A percentile compares a stretch with the other conserved stretches of the same genome.
phyloP scores from a whole-genome alignment of 768 basidiomycete genomes.

The Boletellus emodensis region DNA sequence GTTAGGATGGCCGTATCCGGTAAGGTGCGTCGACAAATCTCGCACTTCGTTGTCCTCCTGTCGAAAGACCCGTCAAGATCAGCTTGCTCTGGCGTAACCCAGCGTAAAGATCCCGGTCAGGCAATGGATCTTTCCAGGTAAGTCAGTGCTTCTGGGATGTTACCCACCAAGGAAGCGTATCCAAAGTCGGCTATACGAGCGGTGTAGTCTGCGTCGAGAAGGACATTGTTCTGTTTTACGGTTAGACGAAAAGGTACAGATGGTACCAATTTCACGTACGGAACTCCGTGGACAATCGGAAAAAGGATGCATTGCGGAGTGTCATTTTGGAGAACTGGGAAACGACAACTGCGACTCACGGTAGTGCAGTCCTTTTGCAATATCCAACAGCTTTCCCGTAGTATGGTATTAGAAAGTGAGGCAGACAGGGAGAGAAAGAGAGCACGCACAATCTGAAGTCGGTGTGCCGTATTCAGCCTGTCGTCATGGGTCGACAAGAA shows the following conservation, averaged over 20 bases:
- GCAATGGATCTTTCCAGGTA: neutral
- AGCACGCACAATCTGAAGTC: neutral
- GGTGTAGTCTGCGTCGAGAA: neutral
- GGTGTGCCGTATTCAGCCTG: neutral
- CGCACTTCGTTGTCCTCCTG: neutral
- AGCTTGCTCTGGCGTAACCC: neutral
- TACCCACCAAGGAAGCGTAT: neutral
- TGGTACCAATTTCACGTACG: too few relatives aligned
- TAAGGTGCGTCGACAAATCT: too few relatives aligned
- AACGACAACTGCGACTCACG: too few relatives aligned
- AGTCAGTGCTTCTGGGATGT: neutral
- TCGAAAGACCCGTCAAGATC: neutral
- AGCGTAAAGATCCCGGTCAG: neutral
- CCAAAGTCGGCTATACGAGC: neutral
- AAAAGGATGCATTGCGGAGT: too few relatives aligned
- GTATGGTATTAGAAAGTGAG: too few relatives aligned
- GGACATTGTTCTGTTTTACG: neutral
- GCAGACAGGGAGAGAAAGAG: neutral
- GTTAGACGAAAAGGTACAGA: neutral
- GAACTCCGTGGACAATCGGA: too few relatives aligned
- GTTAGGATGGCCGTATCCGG: slow-evolving; percentile 4
- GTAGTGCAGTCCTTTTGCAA: too few relatives aligned
- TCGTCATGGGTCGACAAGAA: neutral
- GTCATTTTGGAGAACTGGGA: too few relatives aligned
- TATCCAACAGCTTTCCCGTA: too few relatives aligned